Conservation (phyloP, 1,284 basidiomycete species). For the Ganoderma lucidum region DNA sequence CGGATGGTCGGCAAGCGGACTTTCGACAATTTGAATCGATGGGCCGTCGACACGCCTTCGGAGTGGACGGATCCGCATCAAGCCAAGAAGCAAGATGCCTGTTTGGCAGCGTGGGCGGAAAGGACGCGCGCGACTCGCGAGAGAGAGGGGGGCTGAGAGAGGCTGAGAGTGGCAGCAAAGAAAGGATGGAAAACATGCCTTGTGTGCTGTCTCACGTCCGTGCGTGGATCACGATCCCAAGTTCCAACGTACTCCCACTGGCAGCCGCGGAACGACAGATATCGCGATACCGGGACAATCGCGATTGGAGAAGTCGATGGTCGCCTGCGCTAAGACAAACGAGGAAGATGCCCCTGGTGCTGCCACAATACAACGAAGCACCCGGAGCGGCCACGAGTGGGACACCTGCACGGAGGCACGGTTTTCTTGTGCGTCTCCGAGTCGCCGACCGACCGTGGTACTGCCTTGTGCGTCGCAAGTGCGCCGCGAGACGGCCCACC, state of each 20-base stretch:
- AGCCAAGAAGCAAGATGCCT: not conserved
- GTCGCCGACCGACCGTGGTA: too few relatives aligned
- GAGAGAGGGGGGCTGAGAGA: not conserved
- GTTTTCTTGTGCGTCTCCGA: not conserved
- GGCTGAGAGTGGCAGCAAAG: not conserved
- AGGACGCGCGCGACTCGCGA: not conserved
- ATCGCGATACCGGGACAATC: slow-evolving; percentile 7
- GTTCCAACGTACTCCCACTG: not conserved
- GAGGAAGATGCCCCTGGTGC: slow-evolving; percentile 6
- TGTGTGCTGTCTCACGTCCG: not conserved
- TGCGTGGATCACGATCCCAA: slow-evolving; percentile 2
- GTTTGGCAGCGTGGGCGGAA: not conserved
- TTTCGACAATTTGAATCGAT: not conserved
- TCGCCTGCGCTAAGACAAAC: not conserved
- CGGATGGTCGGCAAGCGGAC: not conserved
- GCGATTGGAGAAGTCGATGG: not conserved
- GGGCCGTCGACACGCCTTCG: not conserved
- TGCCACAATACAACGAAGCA: slow-evolving; percentile 12
- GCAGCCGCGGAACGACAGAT: slow-evolving; percentile 2
- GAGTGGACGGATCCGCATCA: not conserved
- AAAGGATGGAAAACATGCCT: not conserved
- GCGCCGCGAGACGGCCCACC: not conserved
- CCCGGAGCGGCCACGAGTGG: slow-evolving; percentile 1
- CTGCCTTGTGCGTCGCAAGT: not conserved
- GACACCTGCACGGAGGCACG: slow-evolving; percentile 8